Evolutionary conservation across 441 rosid genomes (phyloP).

Genomic region (Biscutella auriculata): DNA sequence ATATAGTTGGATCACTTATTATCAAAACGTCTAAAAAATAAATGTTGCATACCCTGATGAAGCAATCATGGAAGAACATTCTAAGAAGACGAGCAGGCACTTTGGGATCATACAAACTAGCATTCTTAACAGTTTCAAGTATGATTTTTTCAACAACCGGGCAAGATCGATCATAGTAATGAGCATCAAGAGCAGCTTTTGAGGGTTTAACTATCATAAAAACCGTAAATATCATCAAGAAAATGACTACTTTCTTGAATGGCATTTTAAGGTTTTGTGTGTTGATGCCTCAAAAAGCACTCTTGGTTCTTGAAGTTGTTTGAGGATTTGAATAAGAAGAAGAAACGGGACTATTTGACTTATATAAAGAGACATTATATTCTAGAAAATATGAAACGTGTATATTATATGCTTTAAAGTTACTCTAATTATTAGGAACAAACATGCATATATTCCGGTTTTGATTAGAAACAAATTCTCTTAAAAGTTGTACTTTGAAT

Average conservation of each 20-base stretch:
- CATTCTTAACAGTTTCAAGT: constrained; percentile 37
- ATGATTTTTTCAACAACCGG: constrained; percentile 59
- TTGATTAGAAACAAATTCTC: too few species aligned
- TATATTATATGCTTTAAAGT: constrained; percentile 40
- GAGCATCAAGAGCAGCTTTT: constrained; percentile 32
- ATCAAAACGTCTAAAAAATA: not conserved
- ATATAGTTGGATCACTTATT: not conserved
- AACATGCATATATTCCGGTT: constrained; percentile 14
- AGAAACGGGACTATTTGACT: not conserved
- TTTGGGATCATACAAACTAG: constrained; percentile 52
- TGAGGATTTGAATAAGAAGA: constrained; percentile 14
- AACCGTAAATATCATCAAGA: constrained; percentile 10
- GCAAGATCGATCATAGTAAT: constrained; percentile 54
- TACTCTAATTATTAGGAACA: constrained; percentile 33
- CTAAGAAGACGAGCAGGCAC: constrained; percentile 71
- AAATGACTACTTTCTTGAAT: constrained; percentile 7
- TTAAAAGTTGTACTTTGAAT: constrained; percentile 15
- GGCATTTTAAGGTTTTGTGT: constrained; percentile 25
- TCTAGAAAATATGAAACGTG: constrained; percentile 11
- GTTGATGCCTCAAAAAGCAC: not conserved
- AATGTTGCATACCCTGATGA: constrained; percentile 45
- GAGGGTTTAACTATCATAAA: constrained; percentile 17
- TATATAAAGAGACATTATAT: not conserved
- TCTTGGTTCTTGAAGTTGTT: constrained; percentile 4
- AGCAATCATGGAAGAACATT: constrained; percentile 87